Evolutionary conservation across 139 green algal genomes (phyloP), one percentile per base, ranked within the genome.

Genomic region (Penium margaritaceum): DNA sequence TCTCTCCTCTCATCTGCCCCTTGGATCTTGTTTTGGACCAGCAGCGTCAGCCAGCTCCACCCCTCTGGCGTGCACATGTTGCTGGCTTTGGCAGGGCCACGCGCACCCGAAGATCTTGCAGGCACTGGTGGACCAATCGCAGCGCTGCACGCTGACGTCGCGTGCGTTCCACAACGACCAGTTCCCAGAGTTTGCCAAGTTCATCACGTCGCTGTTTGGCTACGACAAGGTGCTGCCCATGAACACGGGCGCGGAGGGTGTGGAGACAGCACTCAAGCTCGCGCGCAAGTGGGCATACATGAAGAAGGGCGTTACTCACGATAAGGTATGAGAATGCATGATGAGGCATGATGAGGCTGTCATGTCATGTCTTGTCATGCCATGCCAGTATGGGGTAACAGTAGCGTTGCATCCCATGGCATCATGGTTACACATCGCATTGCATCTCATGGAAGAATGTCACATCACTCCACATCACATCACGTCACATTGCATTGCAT

Each of bases 51-150:
- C n/a, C n/a, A n/a, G n/a, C n/a, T n/a, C n/a, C n/a, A n/a, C n/a
- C n/a, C n/a, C n/a, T n/a, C n/a, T n/a, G n/a, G n/a, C n/a, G n/a
- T n/a, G n/a, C n/a, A n/a, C n/a, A n/a, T n/a, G n/a, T n/a, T n/a
- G n/a, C n/a, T n/a, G n/a, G n/a, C n/a, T n/a, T n/a, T n/a, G n/a
- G 70, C 94, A 99, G 83, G 94, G 94, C 1, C 94, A 98, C 82
- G 93, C 85, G 72, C 95, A 98, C 71, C 94, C 94, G 15, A 78
- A 93, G 86, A 98, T 98, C 54, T 65, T 97, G 0, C 54, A 84
- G 5, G 94, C 94, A 3, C 77, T 98, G 41, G 51, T 86, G 0
- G 74, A 91, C 3, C 94, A 98, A 81, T 87, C 88, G n/a, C 63
- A 88, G 19, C 88, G 77, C 64, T 81, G 96, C 27, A 84, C 91